These are phyloP conservation scores for Alternaria sp. DNA, from an alignment of 2,329 filamentous ascomycete species.

Conservation along the genomic window DNA sequence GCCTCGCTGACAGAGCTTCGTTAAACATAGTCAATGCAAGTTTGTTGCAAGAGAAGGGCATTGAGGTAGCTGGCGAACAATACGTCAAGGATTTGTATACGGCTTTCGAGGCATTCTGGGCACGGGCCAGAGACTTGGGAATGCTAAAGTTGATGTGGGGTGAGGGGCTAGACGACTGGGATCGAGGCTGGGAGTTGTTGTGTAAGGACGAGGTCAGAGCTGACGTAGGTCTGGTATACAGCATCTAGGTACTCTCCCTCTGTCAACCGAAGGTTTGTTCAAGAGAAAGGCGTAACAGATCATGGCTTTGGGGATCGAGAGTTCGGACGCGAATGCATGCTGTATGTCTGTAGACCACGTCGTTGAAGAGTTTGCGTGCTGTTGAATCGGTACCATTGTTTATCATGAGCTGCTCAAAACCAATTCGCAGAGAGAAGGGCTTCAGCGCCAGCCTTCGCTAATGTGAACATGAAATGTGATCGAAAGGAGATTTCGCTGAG, in stretches of 20 bases:
- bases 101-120: neutral
- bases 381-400: neutral
- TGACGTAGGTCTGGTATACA: conserved; percentile 25
- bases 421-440: neutral
- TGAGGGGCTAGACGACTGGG: conserved; percentile 29
- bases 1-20: neutral
- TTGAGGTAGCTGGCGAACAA: conserved; percentile 20
- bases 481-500: neutral
- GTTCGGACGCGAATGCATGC: neutral
- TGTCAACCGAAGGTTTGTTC: neutral
- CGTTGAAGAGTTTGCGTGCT: neutral
- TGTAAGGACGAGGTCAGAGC: conserved; percentile 29
- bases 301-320: neutral
- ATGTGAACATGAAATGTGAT: neutral
- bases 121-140: conserved; percentile 6
- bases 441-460: neutral
- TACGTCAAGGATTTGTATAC: conserved; percentile 26
- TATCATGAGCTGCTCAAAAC: neutral
- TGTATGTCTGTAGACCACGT: neutral
- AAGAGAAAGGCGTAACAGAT: neutral
- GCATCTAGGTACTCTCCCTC: neutral
- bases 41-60: conserved; percentile 28
- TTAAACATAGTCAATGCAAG: conserved; percentile 27
- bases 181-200: conserved; percentile 30
- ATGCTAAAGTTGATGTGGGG: conserved; percentile 29